These are phyloP conservation scores for Lactifluus volemus DNA, from an alignment of 768 basidiomycete species.

Conservation along the genomic window DNA sequence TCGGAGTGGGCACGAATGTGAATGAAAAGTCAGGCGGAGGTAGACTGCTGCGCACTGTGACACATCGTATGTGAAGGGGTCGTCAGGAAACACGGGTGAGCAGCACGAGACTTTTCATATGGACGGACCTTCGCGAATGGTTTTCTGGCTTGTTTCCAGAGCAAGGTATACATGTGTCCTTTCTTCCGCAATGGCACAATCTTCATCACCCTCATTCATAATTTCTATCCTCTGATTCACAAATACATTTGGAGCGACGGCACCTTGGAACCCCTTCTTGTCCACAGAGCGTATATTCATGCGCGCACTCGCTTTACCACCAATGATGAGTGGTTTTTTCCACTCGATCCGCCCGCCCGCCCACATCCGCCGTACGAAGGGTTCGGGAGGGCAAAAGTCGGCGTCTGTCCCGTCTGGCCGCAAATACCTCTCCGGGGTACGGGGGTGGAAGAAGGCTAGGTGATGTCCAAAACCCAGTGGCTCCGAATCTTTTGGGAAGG, in stretches of 20 bases:
- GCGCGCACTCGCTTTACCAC: conserved; percentile 40
- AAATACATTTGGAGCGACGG: conserved; percentile 61
- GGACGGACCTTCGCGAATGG: conserved; percentile 35
- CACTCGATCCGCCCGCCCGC: conserved; percentile 62
- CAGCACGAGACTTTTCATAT: neutral
- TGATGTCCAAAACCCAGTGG: conserved; percentile 57
- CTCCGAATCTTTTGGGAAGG: conserved; percentile 32
- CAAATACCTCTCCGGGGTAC: conserved; percentile 46
- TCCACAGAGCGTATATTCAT: conserved; percentile 43
- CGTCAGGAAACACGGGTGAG: neutral
- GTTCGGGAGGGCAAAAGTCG: conserved; percentile 62
- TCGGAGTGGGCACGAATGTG: conserved; percentile 54
- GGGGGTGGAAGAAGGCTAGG: conserved; percentile 65
- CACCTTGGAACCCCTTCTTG: conserved; percentile 56
- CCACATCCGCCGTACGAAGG: conserved; percentile 79
- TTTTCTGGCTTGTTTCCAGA: conserved; percentile 26
- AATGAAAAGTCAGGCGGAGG: conserved; percentile 53
- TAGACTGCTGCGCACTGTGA: conserved; percentile 41
- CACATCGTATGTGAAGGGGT: neutral
- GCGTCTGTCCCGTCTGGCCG: conserved; percentile 66
- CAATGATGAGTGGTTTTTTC: conserved; percentile 48
- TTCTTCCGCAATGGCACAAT: conserved; percentile 51
- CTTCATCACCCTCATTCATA: conserved; percentile 33
- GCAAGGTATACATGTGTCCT: conserved; percentile 60
- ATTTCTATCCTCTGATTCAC: conserved; percentile 57